Evolutionary conservation across 306 rosid species (phyloP), one percentile per base, ranked within the genome.

Genomic region (Notholithocarpus densiflorus): DNA sequence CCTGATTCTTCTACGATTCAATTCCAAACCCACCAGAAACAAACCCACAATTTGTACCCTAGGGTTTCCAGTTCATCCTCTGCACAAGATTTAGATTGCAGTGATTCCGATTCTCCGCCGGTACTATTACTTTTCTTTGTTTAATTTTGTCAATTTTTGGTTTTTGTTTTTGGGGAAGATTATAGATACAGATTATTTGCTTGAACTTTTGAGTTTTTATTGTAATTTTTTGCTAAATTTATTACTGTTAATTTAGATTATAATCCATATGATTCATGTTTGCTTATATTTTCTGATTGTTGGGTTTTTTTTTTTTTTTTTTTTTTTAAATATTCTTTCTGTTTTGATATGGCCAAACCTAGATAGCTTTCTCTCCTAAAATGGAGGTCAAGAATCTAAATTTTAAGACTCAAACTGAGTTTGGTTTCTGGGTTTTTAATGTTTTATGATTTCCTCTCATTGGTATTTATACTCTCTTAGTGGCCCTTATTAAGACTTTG

Each of bases 371-470:
- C 72, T 68, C 71, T 20, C 3, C 79, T 61, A 17, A 72, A 21
- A 85, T 83, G 87, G 88, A 85, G 77, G 79, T 27, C 54, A 83
- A 71, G 56, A 31, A 54, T 75, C 61, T 21, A 43, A 77, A 71
- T 74, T 65, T 72, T 76, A 64, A 31, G 37, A 69, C 73, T 83
- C 88, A 77, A 34, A 69, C 70, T 48, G 83, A 75, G 77, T 66
- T 83, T 85, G 68, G 78, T 81, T 37, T 3, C 79, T 1, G 75
- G 86, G 80, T 12, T 10, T 45, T 48, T 48, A 48, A 48, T 48
- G 77, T 79, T 79, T 88, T 84, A 18, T 71, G 23, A 68, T 69
- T 70, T 71, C 56, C 79, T 0, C 37, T 32, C 10, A 37, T 37
- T 37, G 43, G 43, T 6, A 6, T 34, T 34, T 32, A 1, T 32